Percentiles rank a stretch among this genome's conserved stretches.
phyloP scores from a whole-genome alignment of 257 asterid genomes.

The Jacaranda copaia region DNA sequence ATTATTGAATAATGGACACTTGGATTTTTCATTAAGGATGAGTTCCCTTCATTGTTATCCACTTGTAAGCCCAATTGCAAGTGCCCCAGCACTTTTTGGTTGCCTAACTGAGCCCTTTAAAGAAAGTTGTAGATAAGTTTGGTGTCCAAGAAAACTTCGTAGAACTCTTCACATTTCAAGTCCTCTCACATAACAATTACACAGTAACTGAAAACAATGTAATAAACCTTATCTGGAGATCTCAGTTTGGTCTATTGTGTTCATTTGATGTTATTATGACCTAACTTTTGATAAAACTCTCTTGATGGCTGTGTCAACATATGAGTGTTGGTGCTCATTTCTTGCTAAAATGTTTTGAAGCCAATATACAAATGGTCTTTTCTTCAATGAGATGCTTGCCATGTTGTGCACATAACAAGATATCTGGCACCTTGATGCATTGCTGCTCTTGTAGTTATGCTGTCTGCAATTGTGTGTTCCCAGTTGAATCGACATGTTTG shows the following conservation, averaged over 20 bases:
- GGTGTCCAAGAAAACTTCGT: not conserved
- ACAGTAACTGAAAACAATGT: not conserved
- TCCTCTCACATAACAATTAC: not conserved
- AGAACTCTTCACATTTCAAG: not conserved
- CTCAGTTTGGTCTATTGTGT: not conserved
- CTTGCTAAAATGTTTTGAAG: conserved; percentile 8
- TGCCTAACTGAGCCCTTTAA: not conserved
- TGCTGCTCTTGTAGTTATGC: no score
- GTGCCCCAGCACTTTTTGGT: not conserved
- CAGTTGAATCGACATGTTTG: not conserved
- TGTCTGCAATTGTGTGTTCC: not conserved
- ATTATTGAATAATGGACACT: conserved; percentile 9
- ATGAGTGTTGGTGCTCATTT: not conserved
- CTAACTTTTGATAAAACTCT: not conserved
- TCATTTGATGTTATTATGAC: not conserved
- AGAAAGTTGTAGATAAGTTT: not conserved
- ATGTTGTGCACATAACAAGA: not conserved
- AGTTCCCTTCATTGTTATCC: conserved; percentile 2
- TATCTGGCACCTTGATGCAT: no score
- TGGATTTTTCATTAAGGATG: conserved; percentile 31
- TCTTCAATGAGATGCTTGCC: not conserved
- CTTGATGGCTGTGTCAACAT: not conserved
- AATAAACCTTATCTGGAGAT: conserved; percentile 1
- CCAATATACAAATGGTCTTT: not conserved
- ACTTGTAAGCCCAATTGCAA: not conserved